Base-by-base conservation (phyloP, 2,329 filamentous ascomycete genomes). In the Fusarium palustre region DNA sequence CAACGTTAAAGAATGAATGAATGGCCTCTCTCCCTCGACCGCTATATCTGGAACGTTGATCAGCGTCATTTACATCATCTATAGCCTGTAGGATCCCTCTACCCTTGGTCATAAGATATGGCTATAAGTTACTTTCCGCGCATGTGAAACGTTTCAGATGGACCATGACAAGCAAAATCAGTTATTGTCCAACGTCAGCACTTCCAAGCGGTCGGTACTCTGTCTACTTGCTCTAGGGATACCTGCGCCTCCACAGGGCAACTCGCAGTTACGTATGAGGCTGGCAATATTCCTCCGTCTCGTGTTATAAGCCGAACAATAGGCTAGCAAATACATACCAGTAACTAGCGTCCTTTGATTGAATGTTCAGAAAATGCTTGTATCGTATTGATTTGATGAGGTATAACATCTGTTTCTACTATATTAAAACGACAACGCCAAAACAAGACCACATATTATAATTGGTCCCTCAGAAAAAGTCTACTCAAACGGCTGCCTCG, bases 371-470 rank as follows among this genome's bases (percentile, higher is more conserved):
- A 52, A 59, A 65, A 47, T 34, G 36, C 20, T 41, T 54, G 36
- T 53, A 60, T 68, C 50, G n/a, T 65, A 60, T 60, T 60, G 55
- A 22, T 52, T 52, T 45, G 39, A n/a, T 60, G 49, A 52, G 49
- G 59, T 48, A 43, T 47, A 60, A 48, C 45, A 69, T 55, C 48
- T 59, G 60, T 59, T 61, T 66, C 50, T 66, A 66, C 30, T 38
- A 38, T 69, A 69, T 68, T 68, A 68, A 68, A 68, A 69, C 28
- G 50, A 66, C 56, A 57, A 66, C 60, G 65, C 61, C 65, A 61
- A 53, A 61, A 66, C 49, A 25, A 60, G 60, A 54, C 56, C 60
- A 45, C 30, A 55, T 33, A 38, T 18, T 33, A 36, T 30, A n/a
- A 50, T 24, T 68, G 48, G 52, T 47, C 57, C 28, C 18, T 30